phyloP scores from a whole-genome alignment of 2,329 filamentous ascomycete genomes.

The Xylariales sp. region DNA sequence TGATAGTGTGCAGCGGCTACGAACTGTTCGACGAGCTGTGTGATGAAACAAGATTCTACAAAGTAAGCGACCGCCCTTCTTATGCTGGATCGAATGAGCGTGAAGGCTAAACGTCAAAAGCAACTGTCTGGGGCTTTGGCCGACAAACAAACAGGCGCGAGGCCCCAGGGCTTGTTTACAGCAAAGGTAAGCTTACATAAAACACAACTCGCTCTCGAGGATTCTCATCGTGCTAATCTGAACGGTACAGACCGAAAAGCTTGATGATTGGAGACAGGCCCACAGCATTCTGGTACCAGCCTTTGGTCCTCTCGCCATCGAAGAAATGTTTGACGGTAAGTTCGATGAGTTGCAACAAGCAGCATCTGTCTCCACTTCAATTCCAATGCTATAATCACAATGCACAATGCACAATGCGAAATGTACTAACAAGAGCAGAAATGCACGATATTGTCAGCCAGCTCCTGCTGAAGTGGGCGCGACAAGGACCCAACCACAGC shows the following conservation, averaged over 20 bases:
- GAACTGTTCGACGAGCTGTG: conserved; percentile 57
- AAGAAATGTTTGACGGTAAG: conserved; percentile 64
- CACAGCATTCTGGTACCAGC: conserved; percentile 63
- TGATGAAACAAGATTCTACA: conserved; percentile 63
- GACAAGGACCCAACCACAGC: conserved; percentile 46
- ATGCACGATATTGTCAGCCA: conserved; percentile 66
- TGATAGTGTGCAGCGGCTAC: too few relatives aligned
- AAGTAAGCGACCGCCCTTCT: conserved; percentile 45
- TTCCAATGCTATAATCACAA: too few relatives aligned
- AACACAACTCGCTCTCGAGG: too few relatives aligned
- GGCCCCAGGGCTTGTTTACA: too few relatives aligned
- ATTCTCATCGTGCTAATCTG: conserved; percentile 29
- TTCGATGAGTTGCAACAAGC: too few relatives aligned
- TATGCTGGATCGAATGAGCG: conserved; percentile 49
- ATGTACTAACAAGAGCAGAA: too few relatives aligned
- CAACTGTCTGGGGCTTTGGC: too few relatives aligned
- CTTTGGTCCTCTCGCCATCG: conserved; percentile 65
- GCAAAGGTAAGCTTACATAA: too few relatives aligned
- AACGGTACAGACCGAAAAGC: conserved; percentile 50
- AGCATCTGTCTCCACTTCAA: too few relatives aligned
- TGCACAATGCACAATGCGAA: too few relatives aligned
- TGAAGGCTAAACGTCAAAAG: conserved; percentile 25
- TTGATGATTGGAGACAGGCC: conserved; percentile 64
- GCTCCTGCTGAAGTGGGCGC: conserved; percentile 63
- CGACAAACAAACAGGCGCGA: too few relatives aligned